A percentile compares a stretch with the other conserved stretches of the same genome.
Evolutionary conservation across 352 stramenopile species (phyloP).

Genomic region (Pythium sp.): DNA sequence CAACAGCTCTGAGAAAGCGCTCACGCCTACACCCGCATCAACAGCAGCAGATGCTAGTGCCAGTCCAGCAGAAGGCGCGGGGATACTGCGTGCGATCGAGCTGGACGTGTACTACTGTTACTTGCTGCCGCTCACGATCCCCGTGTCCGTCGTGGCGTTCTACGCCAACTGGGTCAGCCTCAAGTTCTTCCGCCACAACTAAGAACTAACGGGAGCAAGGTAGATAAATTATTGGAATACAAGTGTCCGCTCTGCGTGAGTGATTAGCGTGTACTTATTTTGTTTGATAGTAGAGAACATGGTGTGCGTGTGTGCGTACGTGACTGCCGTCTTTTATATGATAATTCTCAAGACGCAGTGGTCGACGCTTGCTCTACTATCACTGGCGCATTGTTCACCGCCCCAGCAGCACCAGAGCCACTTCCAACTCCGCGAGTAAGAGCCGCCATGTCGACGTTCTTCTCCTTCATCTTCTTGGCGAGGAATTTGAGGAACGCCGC

Average conservation of each 20-base stretch:
- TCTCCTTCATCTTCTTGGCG: constrained; percentile 55
- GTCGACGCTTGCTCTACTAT: not conserved
- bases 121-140: constrained; percentile 72
- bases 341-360: not conserved
- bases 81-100: constrained; percentile 45
- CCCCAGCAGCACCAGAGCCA: not conserved
- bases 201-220: no score
- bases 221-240: not conserved
- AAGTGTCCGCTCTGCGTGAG: no score
- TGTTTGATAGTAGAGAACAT: not conserved
- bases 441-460: constrained; percentile 17
- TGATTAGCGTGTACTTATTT: not conserved
- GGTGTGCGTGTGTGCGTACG: not conserved
- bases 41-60: not conserved
- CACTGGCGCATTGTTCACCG: not conserved
- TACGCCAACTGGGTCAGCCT: constrained; percentile 84
- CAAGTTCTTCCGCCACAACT: constrained; percentile 87
- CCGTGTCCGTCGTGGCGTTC: constrained; percentile 70
- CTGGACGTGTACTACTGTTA: constrained; percentile 81
- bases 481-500: constrained; percentile 63
- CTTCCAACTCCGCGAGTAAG: not conserved
- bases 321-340: not conserved
- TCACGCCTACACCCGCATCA: constrained; percentile 10
- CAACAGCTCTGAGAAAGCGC: not conserved
- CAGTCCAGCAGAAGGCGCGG: constrained; percentile 5